Percentiles rank a stretch among this genome's conserved stretches.
phyloP scores from a whole-genome alignment of 139 green algal species.

The Volvox reticuliferus region DNA sequence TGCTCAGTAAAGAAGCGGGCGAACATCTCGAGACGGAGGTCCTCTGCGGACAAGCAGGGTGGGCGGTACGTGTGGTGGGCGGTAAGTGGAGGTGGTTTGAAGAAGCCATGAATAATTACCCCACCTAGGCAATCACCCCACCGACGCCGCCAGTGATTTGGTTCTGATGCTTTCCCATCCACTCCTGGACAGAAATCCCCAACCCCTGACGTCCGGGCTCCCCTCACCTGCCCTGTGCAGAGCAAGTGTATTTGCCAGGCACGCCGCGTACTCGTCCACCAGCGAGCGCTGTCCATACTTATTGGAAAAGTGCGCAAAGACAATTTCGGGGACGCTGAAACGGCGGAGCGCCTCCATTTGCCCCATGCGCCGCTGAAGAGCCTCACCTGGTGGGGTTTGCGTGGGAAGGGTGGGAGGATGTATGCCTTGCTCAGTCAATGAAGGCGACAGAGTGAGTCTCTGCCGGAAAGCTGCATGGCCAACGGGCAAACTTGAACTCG shows the following conservation, averaged over 20 bases:
- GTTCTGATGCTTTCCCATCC: not conserved
- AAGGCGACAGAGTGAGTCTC: not conserved
- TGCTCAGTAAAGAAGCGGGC: constrained; percentile 65
- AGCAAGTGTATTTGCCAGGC: constrained; percentile 68
- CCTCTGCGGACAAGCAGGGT: not conserved
- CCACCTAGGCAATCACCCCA: too few species aligned
- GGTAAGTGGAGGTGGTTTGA: not conserved
- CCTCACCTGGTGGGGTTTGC: constrained; percentile 60
- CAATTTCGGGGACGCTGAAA: constrained; percentile 66
- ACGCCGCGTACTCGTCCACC: constrained; percentile 65
- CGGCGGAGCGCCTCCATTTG: constrained; percentile 56
- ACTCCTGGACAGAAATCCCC: not conserved
- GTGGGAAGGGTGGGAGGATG: not conserved
- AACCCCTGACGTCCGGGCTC: not conserved
- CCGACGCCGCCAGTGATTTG: not conserved
- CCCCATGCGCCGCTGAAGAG: constrained; percentile 54
- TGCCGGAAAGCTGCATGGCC: too few species aligned
- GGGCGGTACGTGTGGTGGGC: not conserved
- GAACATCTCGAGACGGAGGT: constrained; percentile 63
- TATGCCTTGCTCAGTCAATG: not conserved
- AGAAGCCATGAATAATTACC: not conserved
- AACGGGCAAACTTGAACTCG: not conserved
- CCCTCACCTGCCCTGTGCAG: constrained; percentile 43
- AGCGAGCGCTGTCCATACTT: constrained; percentile 67
- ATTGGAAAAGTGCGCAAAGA: constrained; percentile 72